Evolutionary conservation across 257 asterid genomes (phyloP).

Genomic region (Paraleonurus japonicus): DNA sequence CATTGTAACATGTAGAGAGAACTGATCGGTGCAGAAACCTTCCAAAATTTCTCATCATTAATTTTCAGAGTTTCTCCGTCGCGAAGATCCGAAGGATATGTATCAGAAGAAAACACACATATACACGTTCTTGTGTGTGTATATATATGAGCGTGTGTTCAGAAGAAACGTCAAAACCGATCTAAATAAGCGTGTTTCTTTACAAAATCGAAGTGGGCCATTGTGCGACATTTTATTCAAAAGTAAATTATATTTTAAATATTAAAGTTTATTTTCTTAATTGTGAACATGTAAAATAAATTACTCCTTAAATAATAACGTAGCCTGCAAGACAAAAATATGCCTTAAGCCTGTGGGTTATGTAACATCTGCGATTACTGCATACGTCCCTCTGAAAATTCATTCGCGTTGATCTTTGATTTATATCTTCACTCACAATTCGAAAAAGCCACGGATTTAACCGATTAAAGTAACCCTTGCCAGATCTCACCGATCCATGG

Average conservation of each 20-base stretch:
- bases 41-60: conserved; percentile 42
- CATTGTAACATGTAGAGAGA: conserved; percentile 27
- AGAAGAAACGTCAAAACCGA: background rate
- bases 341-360: background rate
- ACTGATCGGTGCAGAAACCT: conserved; percentile 37
- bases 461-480: background rate
- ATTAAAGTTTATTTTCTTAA: background rate
- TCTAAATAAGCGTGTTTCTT: background rate
- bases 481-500: conserved; percentile 46
- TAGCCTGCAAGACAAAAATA: background rate
- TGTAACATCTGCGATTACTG: background rate
- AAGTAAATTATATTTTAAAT: background rate
- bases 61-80: background rate
- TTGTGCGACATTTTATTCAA: background rate
- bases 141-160: background rate
- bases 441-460: background rate
- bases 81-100: background rate
- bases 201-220: background rate
- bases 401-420: background rate
- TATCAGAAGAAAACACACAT: background rate
- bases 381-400: background rate
- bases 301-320: too few species aligned
- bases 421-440: background rate
- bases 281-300: too few species aligned
- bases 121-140: background rate